phyloP scores from a whole-genome alignment of 2,329 filamentous ascomycete species.

The Trichoderma sp. region DNA sequence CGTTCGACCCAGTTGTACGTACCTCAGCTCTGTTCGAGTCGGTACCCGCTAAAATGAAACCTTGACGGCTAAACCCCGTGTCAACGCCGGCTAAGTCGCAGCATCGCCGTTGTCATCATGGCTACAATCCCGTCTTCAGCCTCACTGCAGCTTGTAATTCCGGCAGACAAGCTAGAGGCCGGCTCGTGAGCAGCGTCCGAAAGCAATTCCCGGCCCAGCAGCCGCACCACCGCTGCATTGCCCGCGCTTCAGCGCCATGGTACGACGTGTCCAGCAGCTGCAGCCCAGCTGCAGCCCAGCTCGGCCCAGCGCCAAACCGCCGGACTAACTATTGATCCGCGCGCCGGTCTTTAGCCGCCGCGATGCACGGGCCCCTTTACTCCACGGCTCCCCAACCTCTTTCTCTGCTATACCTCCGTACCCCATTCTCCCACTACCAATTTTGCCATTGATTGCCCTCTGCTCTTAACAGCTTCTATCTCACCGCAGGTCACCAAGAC shows the following conservation, averaged over 20 bases:
- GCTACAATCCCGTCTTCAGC: not conserved
- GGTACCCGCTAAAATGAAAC: conserved; percentile 1
- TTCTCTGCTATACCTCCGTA: conserved; percentile 25
- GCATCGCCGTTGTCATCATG: conserved; percentile 19
- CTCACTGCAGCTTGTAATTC: not conserved
- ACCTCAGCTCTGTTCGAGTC: not conserved
- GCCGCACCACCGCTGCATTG: not conserved
- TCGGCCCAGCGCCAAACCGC: not conserved
- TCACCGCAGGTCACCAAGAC: conserved; percentile 19
- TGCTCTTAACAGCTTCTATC: conserved; percentile 36
- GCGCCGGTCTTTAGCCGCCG: not conserved
- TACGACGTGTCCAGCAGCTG: not conserved
- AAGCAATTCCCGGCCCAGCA: not conserved
- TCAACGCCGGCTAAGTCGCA: conserved; percentile 30
- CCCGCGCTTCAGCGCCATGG: not conserved
- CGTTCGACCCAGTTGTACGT: not conserved
- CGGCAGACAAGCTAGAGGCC: not conserved
- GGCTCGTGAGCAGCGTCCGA: not conserved
- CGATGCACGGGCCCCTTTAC: conserved; percentile 30
- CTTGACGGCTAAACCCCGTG: conserved; percentile 30
- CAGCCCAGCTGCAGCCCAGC: not conserved
- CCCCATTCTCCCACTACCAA: conserved; percentile 40
- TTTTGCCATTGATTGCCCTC: conserved; percentile 38
- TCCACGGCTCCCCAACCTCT: conserved; percentile 25
- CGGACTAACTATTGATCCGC: conserved; percentile 22